Percentiles rank a stretch among this genome's conserved stretches.
Evolutionary conservation across 2,329 filamentous ascomycete genomes (phyloP).

Genomic region (Xylariaceae sp.): DNA sequence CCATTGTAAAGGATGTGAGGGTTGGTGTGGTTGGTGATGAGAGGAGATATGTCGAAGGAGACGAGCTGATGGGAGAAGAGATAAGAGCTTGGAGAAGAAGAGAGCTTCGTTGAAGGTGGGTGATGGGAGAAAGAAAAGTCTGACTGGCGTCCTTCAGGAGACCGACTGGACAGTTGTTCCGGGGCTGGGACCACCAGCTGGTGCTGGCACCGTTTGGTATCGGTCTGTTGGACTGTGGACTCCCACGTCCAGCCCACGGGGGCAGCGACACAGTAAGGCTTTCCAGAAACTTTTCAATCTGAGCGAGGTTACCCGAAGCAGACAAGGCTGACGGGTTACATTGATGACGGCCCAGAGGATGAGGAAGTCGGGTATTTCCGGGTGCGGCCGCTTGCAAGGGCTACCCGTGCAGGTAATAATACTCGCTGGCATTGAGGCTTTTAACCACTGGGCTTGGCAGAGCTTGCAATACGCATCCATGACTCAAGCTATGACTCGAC

Average conservation of each 20-base stretch:
- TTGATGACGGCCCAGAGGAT: slow-evolving; percentile 7
- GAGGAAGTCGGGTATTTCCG: slow-evolving; percentile 18
- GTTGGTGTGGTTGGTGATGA: slow-evolving; percentile 29
- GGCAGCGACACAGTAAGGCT: slow-evolving; percentile 16
- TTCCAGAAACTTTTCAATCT: slow-evolving; percentile 24
- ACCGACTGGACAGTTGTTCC: slow-evolving; percentile 24
- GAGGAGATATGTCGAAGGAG: slow-evolving; percentile 37
- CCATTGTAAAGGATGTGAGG: slow-evolving; percentile 65
- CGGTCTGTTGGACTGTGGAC: slow-evolving; percentile 9
- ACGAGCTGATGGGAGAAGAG: slow-evolving; percentile 19
- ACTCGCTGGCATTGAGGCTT: slow-evolving; percentile 8
- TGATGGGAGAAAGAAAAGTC: slow-evolving; percentile 28
- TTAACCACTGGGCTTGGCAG: neutral
- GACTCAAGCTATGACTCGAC: too few species aligned
- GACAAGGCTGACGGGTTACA: slow-evolving; percentile 30
- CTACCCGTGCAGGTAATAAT: slow-evolving; percentile 9
- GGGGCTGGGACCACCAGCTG: slow-evolving; percentile 16
- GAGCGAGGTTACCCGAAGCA: slow-evolving; percentile 27
- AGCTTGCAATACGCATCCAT: too few species aligned
- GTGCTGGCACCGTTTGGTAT: slow-evolving; percentile 9
- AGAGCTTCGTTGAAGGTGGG: slow-evolving; percentile 27
- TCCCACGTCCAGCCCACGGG: slow-evolving; percentile 16
- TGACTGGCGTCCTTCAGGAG: slow-evolving; percentile 27
- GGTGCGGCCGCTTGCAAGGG: slow-evolving; percentile 11
- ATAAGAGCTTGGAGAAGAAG: slow-evolving; percentile 24